These are phyloP conservation scores for Ceratobasidium sp. DNA, from an alignment of 1,284 basidiomycete species.

Conservation along the genomic window DNA sequence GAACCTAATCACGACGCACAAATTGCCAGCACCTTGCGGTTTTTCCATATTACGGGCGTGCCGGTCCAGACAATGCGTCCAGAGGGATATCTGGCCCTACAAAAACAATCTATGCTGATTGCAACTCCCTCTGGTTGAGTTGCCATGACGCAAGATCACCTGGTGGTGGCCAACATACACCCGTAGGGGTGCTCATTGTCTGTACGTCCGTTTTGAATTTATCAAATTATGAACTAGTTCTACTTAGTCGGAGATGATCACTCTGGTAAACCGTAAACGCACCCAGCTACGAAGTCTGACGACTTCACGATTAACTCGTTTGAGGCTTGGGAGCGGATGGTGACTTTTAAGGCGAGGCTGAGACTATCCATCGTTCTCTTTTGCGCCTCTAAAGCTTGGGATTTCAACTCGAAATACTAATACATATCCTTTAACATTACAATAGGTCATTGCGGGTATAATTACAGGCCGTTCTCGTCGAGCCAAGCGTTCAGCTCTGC, in stretches of 20 bases:
- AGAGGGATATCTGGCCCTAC: slow-evolving; percentile 32
- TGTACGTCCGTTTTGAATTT: slow-evolving; percentile 30
- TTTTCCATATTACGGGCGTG: slow-evolving; percentile 25
- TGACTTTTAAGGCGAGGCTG: slow-evolving; percentile 44
- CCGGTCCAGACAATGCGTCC: slow-evolving; percentile 45
- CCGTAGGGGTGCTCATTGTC: not conserved
- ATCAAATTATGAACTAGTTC: not conserved
- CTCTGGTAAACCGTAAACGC: slow-evolving; percentile 47
- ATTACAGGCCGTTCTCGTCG: slow-evolving; percentile 40
- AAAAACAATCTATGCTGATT: slow-evolving; percentile 47
- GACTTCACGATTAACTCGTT: slow-evolving; percentile 14
- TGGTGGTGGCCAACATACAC: slow-evolving; percentile 44
- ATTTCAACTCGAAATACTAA: not conserved
- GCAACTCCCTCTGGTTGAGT: slow-evolving; percentile 45
- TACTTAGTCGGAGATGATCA: slow-evolving; percentile 36
- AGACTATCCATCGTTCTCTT: slow-evolving; percentile 8
- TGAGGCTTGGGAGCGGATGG: slow-evolving; percentile 44
- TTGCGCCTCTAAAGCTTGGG: not conserved
- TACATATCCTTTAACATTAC: not conserved
- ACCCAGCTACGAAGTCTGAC: slow-evolving; percentile 29
- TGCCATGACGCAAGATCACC: slow-evolving; percentile 46
- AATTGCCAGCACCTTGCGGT: slow-evolving; percentile 43
- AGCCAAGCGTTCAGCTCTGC: slow-evolving; percentile 39
- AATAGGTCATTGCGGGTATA: not conserved
- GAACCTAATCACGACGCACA: slow-evolving; percentile 32